phyloP scores from a whole-genome alignment of 2,329 filamentous ascomycete genomes.

The Phyllosticta citribraziliensis region DNA sequence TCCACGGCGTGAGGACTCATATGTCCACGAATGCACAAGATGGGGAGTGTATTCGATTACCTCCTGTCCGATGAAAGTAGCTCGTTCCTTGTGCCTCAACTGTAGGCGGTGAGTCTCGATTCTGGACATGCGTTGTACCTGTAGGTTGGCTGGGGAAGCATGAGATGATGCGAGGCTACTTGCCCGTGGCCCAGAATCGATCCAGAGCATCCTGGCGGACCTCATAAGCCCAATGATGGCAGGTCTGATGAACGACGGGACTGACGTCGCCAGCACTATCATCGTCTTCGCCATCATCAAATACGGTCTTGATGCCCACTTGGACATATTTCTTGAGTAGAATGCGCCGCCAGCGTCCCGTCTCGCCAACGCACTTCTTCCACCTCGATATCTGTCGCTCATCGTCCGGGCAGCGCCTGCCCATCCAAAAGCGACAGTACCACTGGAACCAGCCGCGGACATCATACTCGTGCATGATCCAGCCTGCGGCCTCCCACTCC shows the following conservation, averaged over 20 bases:
- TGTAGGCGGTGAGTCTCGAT: too few relatives aligned
- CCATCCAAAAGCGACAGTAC: slow-evolving; percentile 45
- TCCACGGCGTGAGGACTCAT: too few relatives aligned
- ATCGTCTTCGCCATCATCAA: slow-evolving; percentile 32
- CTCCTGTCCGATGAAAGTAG: too few relatives aligned
- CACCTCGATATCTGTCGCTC: slow-evolving; percentile 43
- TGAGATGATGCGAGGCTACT: background rate
- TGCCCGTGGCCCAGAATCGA: slow-evolving; percentile 32
- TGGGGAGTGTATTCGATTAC: too few relatives aligned
- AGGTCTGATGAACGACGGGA: slow-evolving; percentile 48
- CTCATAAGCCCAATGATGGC: slow-evolving; percentile 47
- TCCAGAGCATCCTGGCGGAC: slow-evolving; percentile 42
- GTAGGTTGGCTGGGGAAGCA: background rate
- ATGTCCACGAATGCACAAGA: too few relatives aligned
- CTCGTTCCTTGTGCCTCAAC: too few relatives aligned
- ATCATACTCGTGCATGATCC: slow-evolving; percentile 45
- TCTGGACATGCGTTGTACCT: too few relatives aligned
- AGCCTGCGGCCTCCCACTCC: slow-evolving; percentile 46
- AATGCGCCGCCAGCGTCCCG: slow-evolving; percentile 41
- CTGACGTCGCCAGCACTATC: slow-evolving; percentile 37
- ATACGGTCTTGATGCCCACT: slow-evolving; percentile 40
- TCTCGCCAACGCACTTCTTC: slow-evolving; percentile 44
- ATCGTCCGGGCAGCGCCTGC: slow-evolving; percentile 42
- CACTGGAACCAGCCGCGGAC: slow-evolving; percentile 49
- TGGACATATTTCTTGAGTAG: slow-evolving; percentile 43